Evolutionary conservation across 2,329 filamentous ascomycete species (phyloP).

Genomic region (Epichloe bromicola): DNA sequence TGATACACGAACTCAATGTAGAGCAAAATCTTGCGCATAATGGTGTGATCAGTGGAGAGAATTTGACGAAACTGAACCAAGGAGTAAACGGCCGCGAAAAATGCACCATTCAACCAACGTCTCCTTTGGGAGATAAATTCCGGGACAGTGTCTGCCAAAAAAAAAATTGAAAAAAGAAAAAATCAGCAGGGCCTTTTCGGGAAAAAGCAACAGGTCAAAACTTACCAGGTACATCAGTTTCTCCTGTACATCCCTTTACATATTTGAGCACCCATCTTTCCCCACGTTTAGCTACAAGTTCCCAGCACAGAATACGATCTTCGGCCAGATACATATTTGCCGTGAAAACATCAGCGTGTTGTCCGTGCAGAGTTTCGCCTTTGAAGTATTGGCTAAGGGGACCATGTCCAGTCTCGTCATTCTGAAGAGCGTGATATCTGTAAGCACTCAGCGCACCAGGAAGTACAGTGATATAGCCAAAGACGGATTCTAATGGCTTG

Average conservation of each 20-base stretch:
- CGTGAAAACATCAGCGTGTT: conserved; percentile 93
- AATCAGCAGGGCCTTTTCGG: neutral
- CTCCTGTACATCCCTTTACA: conserved; percentile 89
- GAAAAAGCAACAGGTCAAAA: conserved; percentile 6
- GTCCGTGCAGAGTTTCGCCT: conserved; percentile 90
- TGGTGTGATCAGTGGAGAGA: conserved; percentile 82
- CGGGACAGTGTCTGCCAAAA: conserved; percentile 60
- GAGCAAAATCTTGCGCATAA: conserved; percentile 78
- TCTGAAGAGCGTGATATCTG: conserved; percentile 88
- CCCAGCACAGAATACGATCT: conserved; percentile 84
- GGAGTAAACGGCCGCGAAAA: conserved; percentile 96
- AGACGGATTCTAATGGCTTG: conserved; percentile 92
- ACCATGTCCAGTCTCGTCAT: conserved; percentile 89
- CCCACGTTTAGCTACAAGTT: conserved; percentile 85
- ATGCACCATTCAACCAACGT: conserved; percentile 95
- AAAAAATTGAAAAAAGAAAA: neutral
- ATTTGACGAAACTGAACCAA: conserved; percentile 90
- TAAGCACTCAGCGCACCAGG: conserved; percentile 93
- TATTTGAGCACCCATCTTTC: conserved; percentile 98
- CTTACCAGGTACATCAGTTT: conserved; percentile 93
- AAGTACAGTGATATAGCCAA: conserved; percentile 94
- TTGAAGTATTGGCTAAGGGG: conserved; percentile 98
- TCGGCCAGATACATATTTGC: conserved; percentile 93
- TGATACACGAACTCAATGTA: conserved; percentile 96
- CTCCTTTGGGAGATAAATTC: conserved; percentile 96